Percentiles rank a stretch among this genome's conserved stretches.
These are phyloP conservation scores for Leccinum ochraceum DNA, from an alignment of 768 basidiomycete genomes.

Conservation along the genomic window DNA sequence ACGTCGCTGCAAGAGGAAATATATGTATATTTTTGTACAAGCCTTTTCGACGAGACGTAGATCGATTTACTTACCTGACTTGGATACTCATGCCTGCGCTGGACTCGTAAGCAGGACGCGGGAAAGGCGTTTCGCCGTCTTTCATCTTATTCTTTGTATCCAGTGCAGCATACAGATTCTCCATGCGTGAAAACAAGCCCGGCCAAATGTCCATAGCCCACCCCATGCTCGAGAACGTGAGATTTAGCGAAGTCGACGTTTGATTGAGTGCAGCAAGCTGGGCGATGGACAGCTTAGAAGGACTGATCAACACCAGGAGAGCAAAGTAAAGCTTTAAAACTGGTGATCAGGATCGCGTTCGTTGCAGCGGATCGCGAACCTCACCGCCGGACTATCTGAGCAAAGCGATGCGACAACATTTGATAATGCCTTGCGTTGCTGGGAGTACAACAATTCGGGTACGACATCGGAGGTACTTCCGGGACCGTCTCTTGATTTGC, in stretches of 20 bases:
- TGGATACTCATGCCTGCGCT: conserved; percentile 20
- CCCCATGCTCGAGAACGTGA: conserved; percentile 22
- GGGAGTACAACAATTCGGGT: conserved; percentile 16
- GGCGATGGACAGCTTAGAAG: conserved; percentile 29
- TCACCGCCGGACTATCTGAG: conserved; percentile 21
- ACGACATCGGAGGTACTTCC: conserved; percentile 14
- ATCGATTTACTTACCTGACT: conserved; percentile 15
- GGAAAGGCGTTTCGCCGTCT: conserved; percentile 29
- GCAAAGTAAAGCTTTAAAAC: too few species aligned
- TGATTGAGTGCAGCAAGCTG: conserved; percentile 34
- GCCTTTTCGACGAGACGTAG: not conserved
- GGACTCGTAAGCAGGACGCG: conserved; percentile 17
- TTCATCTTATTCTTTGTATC: conserved; percentile 26
- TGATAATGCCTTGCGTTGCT: conserved; percentile 3
- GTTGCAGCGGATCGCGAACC: not conserved
- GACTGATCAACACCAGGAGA: conserved; percentile 26
- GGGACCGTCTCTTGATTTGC: conserved; percentile 20
- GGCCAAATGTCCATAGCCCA: conserved; percentile 13
- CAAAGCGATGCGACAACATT: conserved; percentile 12
- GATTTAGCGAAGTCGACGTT: conserved; percentile 23
- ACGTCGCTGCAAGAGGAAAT: conserved; percentile 42
- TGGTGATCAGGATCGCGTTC: not conserved
- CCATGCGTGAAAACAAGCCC: conserved; percentile 20
- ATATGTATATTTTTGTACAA: too few species aligned
- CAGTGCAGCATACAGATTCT: conserved; percentile 22